Conservation (phyloP, 1,284 basidiomycete species). For the Rhodotorula mucilaginosa region DNA sequence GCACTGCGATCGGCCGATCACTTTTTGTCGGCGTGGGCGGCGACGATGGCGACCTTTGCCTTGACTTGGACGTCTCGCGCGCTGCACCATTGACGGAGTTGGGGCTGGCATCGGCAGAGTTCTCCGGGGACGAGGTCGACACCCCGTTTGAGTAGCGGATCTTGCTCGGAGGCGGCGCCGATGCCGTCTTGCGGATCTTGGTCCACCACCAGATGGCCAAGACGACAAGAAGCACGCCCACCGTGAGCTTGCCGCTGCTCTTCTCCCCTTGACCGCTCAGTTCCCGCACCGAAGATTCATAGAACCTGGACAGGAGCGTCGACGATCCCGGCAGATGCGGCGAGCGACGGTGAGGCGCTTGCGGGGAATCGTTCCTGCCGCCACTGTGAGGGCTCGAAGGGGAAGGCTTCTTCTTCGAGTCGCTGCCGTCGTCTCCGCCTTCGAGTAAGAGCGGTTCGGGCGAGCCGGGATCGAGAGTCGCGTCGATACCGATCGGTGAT, state of each 20-base stretch:
- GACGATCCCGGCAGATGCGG: slow-evolving; percentile 26
- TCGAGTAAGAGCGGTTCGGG: slow-evolving; percentile 30
- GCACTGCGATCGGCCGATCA: background rate
- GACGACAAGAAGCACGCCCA: slow-evolving; percentile 9
- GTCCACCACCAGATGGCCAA: slow-evolving; percentile 20
- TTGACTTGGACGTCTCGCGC: background rate
- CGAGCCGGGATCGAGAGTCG: slow-evolving; percentile 23
- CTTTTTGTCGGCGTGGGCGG: slow-evolving; percentile 17
- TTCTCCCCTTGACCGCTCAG: background rate
- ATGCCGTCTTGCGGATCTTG: background rate
- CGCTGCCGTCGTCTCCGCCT: background rate
- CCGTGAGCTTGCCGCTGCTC: slow-evolving; percentile 3
- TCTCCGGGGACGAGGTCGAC: slow-evolving; percentile 2
- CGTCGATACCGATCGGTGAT: slow-evolving; percentile 19
- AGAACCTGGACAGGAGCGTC: slow-evolving; percentile 24
- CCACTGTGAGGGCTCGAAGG: slow-evolving; percentile 3
- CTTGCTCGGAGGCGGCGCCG: slow-evolving; percentile 1
- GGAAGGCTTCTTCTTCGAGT: background rate
- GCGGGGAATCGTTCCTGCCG: background rate
- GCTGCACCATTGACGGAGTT: background rate
- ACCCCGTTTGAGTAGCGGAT: background rate
- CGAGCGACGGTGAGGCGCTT: slow-evolving; percentile 18
- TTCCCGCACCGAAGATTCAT: slow-evolving; percentile 11
- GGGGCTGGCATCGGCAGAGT: background rate
- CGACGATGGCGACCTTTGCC: slow-evolving; percentile 22